Percentiles rank a stretch among this genome's conserved stretches.
phyloP scores from a whole-genome alignment of 106 monocot genomes.

The Acorus calamus region DNA sequence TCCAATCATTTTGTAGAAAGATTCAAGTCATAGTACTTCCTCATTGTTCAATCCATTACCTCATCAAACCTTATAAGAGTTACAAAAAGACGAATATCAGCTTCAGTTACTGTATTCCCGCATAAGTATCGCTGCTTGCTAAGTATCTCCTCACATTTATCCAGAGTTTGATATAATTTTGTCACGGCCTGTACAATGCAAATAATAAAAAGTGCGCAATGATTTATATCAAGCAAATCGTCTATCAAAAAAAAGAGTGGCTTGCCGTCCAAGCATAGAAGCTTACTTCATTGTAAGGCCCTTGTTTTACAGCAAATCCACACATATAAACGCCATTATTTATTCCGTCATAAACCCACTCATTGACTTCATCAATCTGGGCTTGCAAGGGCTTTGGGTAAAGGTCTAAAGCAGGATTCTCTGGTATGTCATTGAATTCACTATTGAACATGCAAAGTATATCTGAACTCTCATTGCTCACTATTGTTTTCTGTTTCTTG shows the following conservation, averaged over 20 bases:
- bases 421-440: conserved; percentile 77
- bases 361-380: conserved; percentile 67
- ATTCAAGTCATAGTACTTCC: too few species aligned
- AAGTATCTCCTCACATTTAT: conserved; percentile 80
- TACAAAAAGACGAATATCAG: conserved; percentile 84
- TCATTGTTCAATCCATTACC: conserved; percentile 26
- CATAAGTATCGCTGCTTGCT: conserved; percentile 79
- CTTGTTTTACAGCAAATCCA: conserved; percentile 91
- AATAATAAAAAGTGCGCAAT: too few species aligned
- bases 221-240: too few species aligned
- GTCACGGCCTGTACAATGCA: conserved; percentile 46
- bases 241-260: too few species aligned
- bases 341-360: conserved; percentile 80
- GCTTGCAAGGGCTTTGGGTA: conserved; percentile 56
- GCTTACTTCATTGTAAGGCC: conserved; percentile 80
- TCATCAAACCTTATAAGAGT: conserved; percentile 98
- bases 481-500: conserved; percentile 83
- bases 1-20: too few species aligned
- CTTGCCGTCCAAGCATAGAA: too few species aligned
- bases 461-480: conserved; percentile 88
- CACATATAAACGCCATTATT: conserved; percentile 97
- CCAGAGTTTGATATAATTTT: conserved; percentile 57
- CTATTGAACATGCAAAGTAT: conserved; percentile 90
- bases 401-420: conserved; percentile 71
- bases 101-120: conserved; percentile 72